Evolutionary conservation across 352 stramenopile genomes (phyloP).

Genomic region (Hyaloperonospora arabidopsidis): DNA sequence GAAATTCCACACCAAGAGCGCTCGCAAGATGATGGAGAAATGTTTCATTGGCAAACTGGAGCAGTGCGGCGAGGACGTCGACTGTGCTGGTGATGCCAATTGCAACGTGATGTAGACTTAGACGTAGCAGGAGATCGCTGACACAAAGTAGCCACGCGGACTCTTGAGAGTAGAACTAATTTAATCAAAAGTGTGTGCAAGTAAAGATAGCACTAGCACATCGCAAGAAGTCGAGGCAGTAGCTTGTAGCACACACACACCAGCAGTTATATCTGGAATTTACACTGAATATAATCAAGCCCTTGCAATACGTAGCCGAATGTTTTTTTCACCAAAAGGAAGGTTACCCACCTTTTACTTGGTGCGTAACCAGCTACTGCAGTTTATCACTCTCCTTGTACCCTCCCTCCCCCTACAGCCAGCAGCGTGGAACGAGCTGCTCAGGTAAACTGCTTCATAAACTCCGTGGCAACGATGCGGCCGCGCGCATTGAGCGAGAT

Average conservation of each 20-base stretch:
- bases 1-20: constrained; percentile 75
- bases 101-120: constrained; percentile 65
- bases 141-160: constrained; percentile 1
- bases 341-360: background rate
- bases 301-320: background rate
- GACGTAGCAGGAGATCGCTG: constrained; percentile 1
- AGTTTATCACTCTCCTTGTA: background rate
- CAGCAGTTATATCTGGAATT: too few species aligned
- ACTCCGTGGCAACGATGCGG: constrained; percentile 90
- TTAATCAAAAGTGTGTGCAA: constrained; percentile 11
- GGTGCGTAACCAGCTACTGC: background rate
- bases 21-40: constrained; percentile 69
- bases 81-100: constrained; percentile 28
- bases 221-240: background rate
- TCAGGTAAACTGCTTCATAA: constrained; percentile 91
- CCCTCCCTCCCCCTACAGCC: background rate
- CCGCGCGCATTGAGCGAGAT: constrained; percentile 92
- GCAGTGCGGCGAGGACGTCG: constrained; percentile 42
- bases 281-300: background rate
- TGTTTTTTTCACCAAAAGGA: background rate
- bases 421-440: background rate
- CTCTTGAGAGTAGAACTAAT: constrained; percentile 14
- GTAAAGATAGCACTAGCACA: too few species aligned
- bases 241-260: too few species aligned
- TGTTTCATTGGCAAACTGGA: constrained; percentile 74